Percentiles rank a stretch among this genome's conserved stretches.
Conservation (phyloP, 2,329 filamentous ascomycete genomes). For the Didymella lethalis region DNA sequence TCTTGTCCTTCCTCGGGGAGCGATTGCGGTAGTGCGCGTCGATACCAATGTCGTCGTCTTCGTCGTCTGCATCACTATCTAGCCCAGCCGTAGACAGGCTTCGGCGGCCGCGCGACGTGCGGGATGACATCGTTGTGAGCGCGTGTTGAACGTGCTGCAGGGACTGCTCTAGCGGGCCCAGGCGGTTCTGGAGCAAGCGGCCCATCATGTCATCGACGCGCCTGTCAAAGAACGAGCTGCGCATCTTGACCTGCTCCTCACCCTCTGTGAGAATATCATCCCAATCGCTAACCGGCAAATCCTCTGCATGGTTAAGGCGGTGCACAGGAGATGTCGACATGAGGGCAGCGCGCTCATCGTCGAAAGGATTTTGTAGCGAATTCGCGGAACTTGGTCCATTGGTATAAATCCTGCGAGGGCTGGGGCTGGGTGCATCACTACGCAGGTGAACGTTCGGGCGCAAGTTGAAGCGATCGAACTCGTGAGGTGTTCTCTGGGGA, state of each 20-base stretch:
- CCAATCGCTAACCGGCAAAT: constrained; percentile 85
- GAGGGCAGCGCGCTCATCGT: constrained; percentile 67
- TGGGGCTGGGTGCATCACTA: constrained; percentile 78
- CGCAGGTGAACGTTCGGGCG: constrained; percentile 57
- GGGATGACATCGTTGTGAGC: constrained; percentile 65
- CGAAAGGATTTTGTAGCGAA: constrained; percentile 63
- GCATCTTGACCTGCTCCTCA: constrained; percentile 80
- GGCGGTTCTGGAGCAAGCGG: constrained; percentile 74
- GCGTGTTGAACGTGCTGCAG: constrained; percentile 77
- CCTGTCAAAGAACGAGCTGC: constrained; percentile 87
- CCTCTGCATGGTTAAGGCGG: constrained; percentile 68
- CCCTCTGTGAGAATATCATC: constrained; percentile 82
- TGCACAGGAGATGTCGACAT: constrained; percentile 66
- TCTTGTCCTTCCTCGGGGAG: constrained; percentile 81
- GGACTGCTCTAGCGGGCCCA: constrained; percentile 83
- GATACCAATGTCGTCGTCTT: constrained; percentile 75
- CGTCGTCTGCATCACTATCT: constrained; percentile 93
- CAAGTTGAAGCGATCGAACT: constrained; percentile 44
- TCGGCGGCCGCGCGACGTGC: constrained; percentile 62
- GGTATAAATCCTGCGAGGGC: constrained; percentile 63
- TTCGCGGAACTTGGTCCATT: constrained; percentile 46
- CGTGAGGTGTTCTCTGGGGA: constrained; percentile 43
- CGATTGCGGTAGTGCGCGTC: constrained; percentile 67
- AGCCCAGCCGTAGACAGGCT: constrained; percentile 72
- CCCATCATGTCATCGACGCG: constrained; percentile 89